A percentile compares a stretch with the other conserved stretches of the same genome.
Conservation (phyloP, 2,329 filamentous ascomycete genomes). For the Aspergillus intermedius region DNA sequence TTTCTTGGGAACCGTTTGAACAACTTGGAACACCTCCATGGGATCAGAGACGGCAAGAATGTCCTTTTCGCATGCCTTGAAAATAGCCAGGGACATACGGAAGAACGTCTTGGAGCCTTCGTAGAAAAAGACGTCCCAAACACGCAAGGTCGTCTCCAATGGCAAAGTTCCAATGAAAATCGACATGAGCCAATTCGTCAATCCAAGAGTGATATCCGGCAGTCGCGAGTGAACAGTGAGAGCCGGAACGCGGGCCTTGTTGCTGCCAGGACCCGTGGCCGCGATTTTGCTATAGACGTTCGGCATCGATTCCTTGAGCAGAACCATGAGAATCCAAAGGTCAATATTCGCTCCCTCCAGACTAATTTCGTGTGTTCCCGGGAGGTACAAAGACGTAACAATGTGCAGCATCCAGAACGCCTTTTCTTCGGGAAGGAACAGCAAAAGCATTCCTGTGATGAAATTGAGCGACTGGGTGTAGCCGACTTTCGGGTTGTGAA, state of each 20-base stretch:
- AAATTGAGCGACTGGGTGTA: conserved; percentile 98
- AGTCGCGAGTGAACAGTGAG: conserved; percentile 49
- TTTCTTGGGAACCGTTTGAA: conserved; percentile 75
- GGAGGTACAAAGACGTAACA: conserved; percentile 79
- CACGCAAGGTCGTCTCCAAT: conserved; percentile 81
- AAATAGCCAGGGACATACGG: conserved; percentile 81
- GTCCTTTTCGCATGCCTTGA: conserved; percentile 77
- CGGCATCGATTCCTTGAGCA: conserved; percentile 75
- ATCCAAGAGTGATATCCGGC: conserved; percentile 84
- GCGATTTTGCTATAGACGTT: conserved; percentile 83
- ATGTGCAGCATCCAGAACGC: conserved; percentile 90
- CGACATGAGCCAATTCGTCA: conserved; percentile 97
- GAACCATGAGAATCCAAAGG: conserved; percentile 84
- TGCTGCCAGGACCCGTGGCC: conserved; percentile 49
- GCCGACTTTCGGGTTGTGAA: conserved; percentile 85
- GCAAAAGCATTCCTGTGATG: conserved; percentile 76
- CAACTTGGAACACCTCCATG: conserved; percentile 93
- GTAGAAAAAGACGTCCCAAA: conserved; percentile 95
- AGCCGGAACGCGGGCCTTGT: conserved; percentile 36
- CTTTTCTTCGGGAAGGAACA: conserved; percentile 89
- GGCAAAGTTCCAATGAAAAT: conserved; percentile 90
- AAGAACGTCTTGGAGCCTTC: conserved; percentile 92
- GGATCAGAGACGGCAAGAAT: conserved; percentile 75
- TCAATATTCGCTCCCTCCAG: conserved; percentile 91
- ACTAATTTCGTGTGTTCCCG: conserved; percentile 83